A percentile compares a stretch with the other conserved stretches of the same genome.
Conservation (phyloP, 805 yeast genomes). For the Candida tibetensis region DNA sequence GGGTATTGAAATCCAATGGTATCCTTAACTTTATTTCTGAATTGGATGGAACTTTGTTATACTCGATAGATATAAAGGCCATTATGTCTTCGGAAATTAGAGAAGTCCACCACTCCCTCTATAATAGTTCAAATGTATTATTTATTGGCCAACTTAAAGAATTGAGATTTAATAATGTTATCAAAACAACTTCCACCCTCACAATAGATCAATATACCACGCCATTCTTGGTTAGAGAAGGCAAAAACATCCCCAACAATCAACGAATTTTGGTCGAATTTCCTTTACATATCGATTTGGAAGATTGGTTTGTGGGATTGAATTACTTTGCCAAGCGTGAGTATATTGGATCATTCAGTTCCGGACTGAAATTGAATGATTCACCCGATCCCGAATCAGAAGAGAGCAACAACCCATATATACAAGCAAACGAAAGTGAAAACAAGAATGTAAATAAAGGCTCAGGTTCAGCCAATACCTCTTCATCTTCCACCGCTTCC, state of each 20-base stretch:
- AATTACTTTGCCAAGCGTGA: constrained; percentile 62
- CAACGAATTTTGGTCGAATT: constrained; percentile 55
- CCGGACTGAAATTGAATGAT: constrained; percentile 3
- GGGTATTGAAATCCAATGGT: constrained; percentile 64
- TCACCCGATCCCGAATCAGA: neutral
- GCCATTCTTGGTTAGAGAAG: constrained; percentile 33
- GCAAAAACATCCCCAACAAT: constrained; percentile 29
- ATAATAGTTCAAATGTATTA: constrained; percentile 56
- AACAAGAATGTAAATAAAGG: neutral
- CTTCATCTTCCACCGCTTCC: constrained; percentile 1
- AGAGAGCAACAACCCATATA: neutral
- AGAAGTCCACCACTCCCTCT: constrained; percentile 59
- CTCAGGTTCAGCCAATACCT: neutral
- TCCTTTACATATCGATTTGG: constrained; percentile 65
- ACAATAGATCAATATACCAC: constrained; percentile 20
- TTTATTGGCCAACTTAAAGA: constrained; percentile 57
- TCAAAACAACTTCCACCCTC: constrained; percentile 29
- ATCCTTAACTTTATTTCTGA: constrained; percentile 57
- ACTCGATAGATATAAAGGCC: constrained; percentile 53
- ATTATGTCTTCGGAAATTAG: constrained; percentile 61
- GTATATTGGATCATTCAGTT: constrained; percentile 35
- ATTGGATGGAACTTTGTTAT: constrained; percentile 59
- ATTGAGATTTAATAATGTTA: constrained; percentile 44
- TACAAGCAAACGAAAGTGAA: neutral
- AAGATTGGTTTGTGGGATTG: constrained; percentile 73